Evolutionary conservation across 2,329 filamentous ascomycete species (phyloP), one percentile per base, ranked within the genome.

Genomic region (Fusarium graminum): DNA sequence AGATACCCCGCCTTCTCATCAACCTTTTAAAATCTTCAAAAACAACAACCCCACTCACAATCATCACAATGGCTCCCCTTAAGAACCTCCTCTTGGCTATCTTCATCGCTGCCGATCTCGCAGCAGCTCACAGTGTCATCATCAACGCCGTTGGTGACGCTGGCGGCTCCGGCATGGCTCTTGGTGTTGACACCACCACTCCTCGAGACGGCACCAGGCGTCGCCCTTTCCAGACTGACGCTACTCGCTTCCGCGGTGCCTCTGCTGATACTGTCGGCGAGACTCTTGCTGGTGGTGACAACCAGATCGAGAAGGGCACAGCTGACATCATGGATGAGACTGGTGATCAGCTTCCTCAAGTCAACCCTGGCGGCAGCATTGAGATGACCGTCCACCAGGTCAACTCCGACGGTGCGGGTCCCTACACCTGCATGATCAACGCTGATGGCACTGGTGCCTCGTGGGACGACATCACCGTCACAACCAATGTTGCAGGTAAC

Each of bases 361-460:
- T 90, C 69, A 81, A 80, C 8, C 70, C 80, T 1, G 88, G 88
- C 46, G 88, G 88, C 56, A 69, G 81, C 54, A 69, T 90, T 61
- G 78, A 78, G 68, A 89, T 90, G 84, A 89, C 86, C 9, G 78
- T 90, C 10, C 69, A 71, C 36, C 69, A 71, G 28, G 69, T 71
- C 45, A 71, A 71, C 51, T 64, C 63, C 32, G 69, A 71, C 2
- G 69, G 69, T 4, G 69, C 69, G 3, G 69, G 88, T 12, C 87
- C 88, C 3, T 90, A 88, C 77, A 84, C 80, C 8, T 89, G 87
- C 79, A 87, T 87, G 81, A 87, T 90, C 74, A 88, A 89, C 71
- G 76, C 80, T 54, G 86, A 87, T 57, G 88, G 80, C 55, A 88
- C 86, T 10, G 57, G 57, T 13, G 30, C 29, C 3, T 41, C 57